A percentile compares a stretch with the other conserved stretches of the same genome.
Conservation (phyloP, 23 red algal species). For the Gracilaria caudata region DNA sequence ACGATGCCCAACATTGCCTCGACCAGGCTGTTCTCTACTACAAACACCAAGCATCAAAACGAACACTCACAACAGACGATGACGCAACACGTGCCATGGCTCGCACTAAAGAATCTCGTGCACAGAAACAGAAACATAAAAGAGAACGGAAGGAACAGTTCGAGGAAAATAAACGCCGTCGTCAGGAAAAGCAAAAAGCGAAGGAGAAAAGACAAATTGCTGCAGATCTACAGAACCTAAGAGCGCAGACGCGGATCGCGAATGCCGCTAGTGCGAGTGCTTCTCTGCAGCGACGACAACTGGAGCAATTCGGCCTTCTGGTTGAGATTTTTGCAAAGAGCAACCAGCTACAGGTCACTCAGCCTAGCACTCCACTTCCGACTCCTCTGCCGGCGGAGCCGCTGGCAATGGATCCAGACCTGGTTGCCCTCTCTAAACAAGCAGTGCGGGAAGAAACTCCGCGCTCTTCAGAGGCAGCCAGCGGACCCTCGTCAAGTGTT, state of each 20-base stretch:
- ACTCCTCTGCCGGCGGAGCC: background rate
- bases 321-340: background rate
- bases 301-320: slow-evolving; percentile 14
- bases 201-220: background rate
- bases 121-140: background rate
- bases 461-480: too few species aligned
- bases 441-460: too few species aligned
- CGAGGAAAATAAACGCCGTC: background rate
- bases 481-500: too few species aligned
- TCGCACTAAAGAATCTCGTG: slow-evolving; percentile 3
- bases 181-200: background rate
- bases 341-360: background rate
- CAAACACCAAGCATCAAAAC: background rate
- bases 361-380: background rate
- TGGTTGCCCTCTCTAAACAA: too few species aligned
- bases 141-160: slow-evolving; percentile 18
- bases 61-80: slow-evolving; percentile 1
- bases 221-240: background rate
- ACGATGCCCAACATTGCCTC: slow-evolving; percentile 12
- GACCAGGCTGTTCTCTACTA: slow-evolving; percentile 28
- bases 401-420: background rate
- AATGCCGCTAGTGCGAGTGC: slow-evolving; percentile 18
- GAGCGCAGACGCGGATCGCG: slow-evolving; percentile 31
- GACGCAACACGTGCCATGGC: background rate
- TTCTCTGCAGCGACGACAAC: background rate